Percentiles rank a stretch among this genome's conserved stretches.
Evolutionary conservation across 768 basidiomycete genomes (phyloP).

Genomic region (Panaeolus papilionaceus): DNA sequence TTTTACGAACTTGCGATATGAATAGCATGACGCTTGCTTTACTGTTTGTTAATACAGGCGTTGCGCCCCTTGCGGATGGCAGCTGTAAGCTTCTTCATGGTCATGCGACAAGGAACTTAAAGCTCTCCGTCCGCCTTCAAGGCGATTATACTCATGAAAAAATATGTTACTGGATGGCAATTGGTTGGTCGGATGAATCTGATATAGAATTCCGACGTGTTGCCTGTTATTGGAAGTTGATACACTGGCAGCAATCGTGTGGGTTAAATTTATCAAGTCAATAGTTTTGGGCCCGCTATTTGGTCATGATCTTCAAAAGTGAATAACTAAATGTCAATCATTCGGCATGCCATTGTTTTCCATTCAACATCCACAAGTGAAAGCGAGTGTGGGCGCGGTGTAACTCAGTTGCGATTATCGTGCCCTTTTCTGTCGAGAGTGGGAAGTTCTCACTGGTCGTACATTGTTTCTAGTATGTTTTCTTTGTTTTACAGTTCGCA

Average conservation of each 20-base stretch:
- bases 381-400: background rate
- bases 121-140: background rate
- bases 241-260: no score
- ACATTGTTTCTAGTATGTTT: no score
- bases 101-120: background rate
- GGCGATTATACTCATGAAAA: background rate
- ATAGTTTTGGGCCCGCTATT: background rate
- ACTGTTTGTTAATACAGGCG: slow-evolving; percentile 4
- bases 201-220: background rate
- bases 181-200: background rate
- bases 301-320: background rate
- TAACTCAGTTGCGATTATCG: background rate
- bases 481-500: background rate
- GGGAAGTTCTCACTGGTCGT: background rate
- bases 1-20: background rate
- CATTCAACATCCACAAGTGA: background rate
- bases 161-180: background rate
- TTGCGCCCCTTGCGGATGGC: background rate
- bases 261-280: background rate
- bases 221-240: background rate
- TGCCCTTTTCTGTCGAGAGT: background rate
- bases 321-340: background rate
- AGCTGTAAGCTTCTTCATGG: background rate
- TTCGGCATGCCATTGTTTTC: background rate
- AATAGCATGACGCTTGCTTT: background rate